Evolutionary conservation across 2,329 filamentous ascomycete species (phyloP).

Genomic region (Epichloe gansuensis): DNA sequence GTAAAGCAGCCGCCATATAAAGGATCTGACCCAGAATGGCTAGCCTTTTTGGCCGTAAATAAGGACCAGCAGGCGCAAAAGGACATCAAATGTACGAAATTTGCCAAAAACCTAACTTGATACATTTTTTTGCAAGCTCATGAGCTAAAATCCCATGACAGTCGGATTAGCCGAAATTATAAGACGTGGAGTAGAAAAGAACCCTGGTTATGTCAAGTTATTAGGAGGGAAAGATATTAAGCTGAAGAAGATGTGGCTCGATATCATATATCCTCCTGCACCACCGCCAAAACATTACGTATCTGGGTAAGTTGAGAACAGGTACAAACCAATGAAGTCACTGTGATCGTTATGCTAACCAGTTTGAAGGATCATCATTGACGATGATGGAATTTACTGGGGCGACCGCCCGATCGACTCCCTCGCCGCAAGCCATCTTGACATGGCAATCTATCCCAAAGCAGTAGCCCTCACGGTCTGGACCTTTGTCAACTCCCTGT

Average conservation of each 20-base stretch:
- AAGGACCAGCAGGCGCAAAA: slow-evolving; percentile 35
- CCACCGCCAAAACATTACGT: slow-evolving; percentile 48
- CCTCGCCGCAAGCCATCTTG: slow-evolving; percentile 28
- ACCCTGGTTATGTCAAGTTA: slow-evolving; percentile 26
- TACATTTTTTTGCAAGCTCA: background rate
- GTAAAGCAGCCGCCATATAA: slow-evolving; percentile 38
- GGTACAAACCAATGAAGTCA: slow-evolving; percentile 8
- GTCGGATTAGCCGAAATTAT: slow-evolving; percentile 23
- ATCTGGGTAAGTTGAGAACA: slow-evolving; percentile 35
- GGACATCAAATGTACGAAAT: slow-evolving; percentile 32
- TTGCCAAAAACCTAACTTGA: no score
- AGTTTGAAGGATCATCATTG: slow-evolving; percentile 32
- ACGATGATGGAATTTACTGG: slow-evolving; percentile 35
- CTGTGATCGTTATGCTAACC: slow-evolving; percentile 3
- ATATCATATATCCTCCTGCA: slow-evolving; percentile 44
- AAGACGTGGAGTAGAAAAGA: slow-evolving; percentile 25
- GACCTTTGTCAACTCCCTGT: slow-evolving; percentile 36
- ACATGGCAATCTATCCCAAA: slow-evolving; percentile 40
- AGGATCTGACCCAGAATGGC: slow-evolving; percentile 50
- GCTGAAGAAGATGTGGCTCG: slow-evolving; percentile 43
- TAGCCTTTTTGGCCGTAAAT: slow-evolving; percentile 44
- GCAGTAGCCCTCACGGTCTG: slow-evolving; percentile 37
- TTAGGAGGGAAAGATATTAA: slow-evolving; percentile 35
- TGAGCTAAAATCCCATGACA: slow-evolving; percentile 4
- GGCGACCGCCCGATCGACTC: slow-evolving; percentile 36